Percentiles rank a stretch among this genome's conserved stretches.
Conservation (phyloP, 495 filamentous ascomycete genomes). For the Hypoxylon rickii region DNA sequence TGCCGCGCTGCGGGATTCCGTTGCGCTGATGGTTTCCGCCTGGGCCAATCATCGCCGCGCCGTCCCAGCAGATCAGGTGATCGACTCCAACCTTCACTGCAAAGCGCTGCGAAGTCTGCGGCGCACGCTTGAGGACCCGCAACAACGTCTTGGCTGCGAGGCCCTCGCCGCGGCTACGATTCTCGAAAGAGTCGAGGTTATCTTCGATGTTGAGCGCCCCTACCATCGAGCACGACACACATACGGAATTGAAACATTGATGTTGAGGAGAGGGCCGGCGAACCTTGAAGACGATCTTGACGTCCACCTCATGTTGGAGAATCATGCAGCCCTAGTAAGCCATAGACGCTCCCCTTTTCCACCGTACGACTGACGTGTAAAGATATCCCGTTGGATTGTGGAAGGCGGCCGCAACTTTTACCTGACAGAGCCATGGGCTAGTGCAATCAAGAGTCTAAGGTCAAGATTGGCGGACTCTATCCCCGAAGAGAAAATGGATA, state of each 20-base stretch:
- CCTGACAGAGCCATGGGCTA: constrained; percentile 11
- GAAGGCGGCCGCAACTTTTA: constrained; percentile 22
- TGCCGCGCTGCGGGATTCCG: constrained; percentile 19
- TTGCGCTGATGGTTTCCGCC: constrained; percentile 20
- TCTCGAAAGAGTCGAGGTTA: constrained; percentile 12
- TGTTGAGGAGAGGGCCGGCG: constrained; percentile 13
- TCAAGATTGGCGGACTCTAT: not conserved
- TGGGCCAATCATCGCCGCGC: constrained; percentile 22
- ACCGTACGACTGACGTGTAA: not conserved
- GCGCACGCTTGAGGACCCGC: constrained; percentile 8
- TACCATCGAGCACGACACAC: constrained; percentile 2
- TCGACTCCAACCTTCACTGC: constrained; percentile 18
- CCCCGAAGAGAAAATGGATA: constrained; percentile 5
- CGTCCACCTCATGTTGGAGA: constrained; percentile 21
- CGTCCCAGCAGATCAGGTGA: not conserved
- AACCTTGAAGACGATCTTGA: constrained; percentile 14
- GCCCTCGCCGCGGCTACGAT: constrained; percentile 18
- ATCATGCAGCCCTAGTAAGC: constrained; percentile 19
- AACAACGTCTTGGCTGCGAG: constrained; percentile 9
- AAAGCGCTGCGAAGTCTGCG: constrained; percentile 24
- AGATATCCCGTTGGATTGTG: constrained; percentile 22
- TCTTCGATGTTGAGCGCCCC: constrained; percentile 13
- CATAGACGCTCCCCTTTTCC: not conserved
- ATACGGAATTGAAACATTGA: constrained; percentile 7
- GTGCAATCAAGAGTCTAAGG: not conserved